phyloP scores from a whole-genome alignment of 108 stramenopile genomes.

The Nitzschia inconspicua region DNA sequence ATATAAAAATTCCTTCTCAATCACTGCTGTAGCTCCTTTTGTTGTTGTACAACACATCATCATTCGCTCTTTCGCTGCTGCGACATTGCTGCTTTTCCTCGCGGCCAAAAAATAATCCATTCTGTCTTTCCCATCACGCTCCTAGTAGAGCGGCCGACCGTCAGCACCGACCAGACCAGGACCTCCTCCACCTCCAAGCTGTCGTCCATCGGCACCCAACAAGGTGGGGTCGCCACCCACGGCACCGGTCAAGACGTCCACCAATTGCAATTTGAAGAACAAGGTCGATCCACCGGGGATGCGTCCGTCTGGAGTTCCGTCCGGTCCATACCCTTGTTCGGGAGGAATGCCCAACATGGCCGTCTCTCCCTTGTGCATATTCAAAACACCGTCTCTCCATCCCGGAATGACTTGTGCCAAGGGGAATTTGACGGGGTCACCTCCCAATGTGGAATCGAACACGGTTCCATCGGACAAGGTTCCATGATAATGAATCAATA shows the following conservation, averaged over 20 bases:
- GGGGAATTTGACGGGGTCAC: constrained; percentile 72
- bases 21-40: constrained; percentile 5
- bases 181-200: constrained; percentile 27
- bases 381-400: constrained; percentile 67
- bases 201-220: constrained; percentile 70
- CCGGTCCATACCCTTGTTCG: constrained; percentile 70
- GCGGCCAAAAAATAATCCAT: no score
- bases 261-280: constrained; percentile 83
- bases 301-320: constrained; percentile 78
- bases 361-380: constrained; percentile 85
- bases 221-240: constrained; percentile 62
- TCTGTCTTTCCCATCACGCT: no score
- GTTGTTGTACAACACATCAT: no score
- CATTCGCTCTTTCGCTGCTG: no score
- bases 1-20: no score
- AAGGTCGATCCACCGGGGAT: constrained; percentile 82
- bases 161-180: constrained; percentile 62
- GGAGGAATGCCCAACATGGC: constrained; percentile 86
- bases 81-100: no score
- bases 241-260: constrained; percentile 73
- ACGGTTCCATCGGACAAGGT: constrained; percentile 84
- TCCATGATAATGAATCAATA: constrained; percentile 81
- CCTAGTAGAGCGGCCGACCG: constrained; percentile 56
- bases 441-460: constrained; percentile 72
- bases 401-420: constrained; percentile 73